A percentile compares a stretch with the other conserved stretches of the same genome.
phyloP scores from a whole-genome alignment of 768 basidiomycete genomes.

The Lepiota brunneoincarnata region DNA sequence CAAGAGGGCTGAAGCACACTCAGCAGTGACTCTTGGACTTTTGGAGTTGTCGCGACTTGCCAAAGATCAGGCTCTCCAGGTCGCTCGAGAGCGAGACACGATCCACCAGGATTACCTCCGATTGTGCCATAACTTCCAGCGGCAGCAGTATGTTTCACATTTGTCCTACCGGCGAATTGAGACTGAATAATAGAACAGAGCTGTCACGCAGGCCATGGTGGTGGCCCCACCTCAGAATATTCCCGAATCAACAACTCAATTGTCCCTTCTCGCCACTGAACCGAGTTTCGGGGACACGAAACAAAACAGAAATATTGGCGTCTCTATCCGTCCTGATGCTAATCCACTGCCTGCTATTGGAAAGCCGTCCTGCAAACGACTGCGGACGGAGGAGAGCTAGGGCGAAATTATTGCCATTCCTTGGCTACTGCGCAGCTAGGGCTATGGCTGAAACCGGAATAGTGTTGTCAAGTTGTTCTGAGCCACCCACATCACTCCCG shows the following conservation, averaged over 20 bases:
- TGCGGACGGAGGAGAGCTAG: background rate
- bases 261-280: background rate
- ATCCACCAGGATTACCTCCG: conserved; percentile 19
- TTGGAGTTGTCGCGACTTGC: conserved; percentile 40
- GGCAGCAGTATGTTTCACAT: background rate
- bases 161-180: background rate
- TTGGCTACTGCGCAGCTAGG: background rate
- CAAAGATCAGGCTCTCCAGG: conserved; percentile 36
- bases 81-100: conserved; percentile 37
- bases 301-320: background rate
- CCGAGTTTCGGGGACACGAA: background rate
- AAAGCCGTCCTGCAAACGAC: conserved; percentile 1
- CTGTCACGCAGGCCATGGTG: background rate
- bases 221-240: background rate
- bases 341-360: background rate
- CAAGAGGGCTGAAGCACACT: conserved; percentile 47
- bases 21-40: conserved; percentile 43
- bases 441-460: background rate
- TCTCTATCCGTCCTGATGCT: background rate
- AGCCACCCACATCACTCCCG: background rate
- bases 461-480: background rate
- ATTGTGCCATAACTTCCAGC: conserved; percentile 25
- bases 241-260: background rate
- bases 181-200: background rate
- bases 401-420: background rate